A percentile compares a stretch with the other conserved stretches of the same genome.
Evolutionary conservation across 106 monocot species (phyloP).

Genomic region (Platanthera zijinensis): DNA sequence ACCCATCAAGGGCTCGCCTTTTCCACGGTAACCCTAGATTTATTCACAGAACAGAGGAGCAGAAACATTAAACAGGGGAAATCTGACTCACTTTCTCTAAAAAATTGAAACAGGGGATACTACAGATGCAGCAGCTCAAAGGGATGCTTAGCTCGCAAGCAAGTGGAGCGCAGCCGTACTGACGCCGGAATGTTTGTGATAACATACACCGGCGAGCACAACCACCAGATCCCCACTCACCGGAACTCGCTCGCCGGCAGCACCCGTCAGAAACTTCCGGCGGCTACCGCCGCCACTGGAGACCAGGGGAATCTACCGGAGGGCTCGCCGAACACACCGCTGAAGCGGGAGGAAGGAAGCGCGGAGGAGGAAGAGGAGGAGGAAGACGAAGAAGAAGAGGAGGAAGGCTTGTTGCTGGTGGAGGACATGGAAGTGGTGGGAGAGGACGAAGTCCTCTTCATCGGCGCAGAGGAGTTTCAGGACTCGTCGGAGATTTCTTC

Average conservation of each 20-base stretch:
- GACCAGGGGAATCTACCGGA: background rate
- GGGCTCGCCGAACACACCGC: conserved; percentile 10
- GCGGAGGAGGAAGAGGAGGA: conserved; percentile 11
- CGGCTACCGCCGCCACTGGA: conserved; percentile 8
- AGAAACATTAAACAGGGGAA: background rate
- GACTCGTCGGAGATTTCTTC: background rate
- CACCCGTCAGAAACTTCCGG: conserved; percentile 41
- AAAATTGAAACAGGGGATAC: conserved; percentile 51
- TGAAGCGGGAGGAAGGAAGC: conserved; percentile 5
- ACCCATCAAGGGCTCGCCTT: conserved; percentile 92
- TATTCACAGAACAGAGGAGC: background rate
- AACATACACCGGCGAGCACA: conserved; percentile 83
- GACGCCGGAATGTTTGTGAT: conserved; percentile 58
- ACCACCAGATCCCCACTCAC: conserved; percentile 72
- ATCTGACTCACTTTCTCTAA: background rate
- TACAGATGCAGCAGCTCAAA: conserved; percentile 90
- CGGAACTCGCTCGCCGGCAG: conserved; percentile 87
- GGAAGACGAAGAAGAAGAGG: conserved; percentile 23
- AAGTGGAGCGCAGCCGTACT: conserved; percentile 61
- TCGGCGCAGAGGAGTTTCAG: conserved; percentile 7
- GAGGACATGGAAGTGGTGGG: conserved; percentile 37
- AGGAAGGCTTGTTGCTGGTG: conserved; percentile 20
- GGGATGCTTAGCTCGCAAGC: conserved; percentile 75
- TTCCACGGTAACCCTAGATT: conserved; percentile 41
- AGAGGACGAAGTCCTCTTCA: conserved; percentile 24